These are phyloP conservation scores for Lasiodiplodia theobromae DNA, from an alignment of 2,329 filamentous ascomycete species.

Conservation along the genomic window DNA sequence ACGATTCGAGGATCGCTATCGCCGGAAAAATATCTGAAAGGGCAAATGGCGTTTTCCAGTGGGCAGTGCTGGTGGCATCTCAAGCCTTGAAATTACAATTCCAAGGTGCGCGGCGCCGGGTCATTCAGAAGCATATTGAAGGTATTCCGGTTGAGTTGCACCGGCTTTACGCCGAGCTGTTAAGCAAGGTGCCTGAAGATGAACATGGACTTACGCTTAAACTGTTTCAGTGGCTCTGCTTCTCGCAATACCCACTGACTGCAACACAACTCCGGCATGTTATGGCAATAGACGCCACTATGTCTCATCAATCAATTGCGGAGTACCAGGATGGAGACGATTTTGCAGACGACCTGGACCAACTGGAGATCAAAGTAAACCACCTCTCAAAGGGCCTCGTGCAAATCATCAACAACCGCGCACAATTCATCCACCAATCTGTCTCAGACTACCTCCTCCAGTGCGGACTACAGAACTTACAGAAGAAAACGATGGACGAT, in stretches of 20 bases:
- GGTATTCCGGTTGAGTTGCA: not conserved
- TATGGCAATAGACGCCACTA: not conserved
- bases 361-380: not conserved
- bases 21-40: not conserved
- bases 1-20: not conserved
- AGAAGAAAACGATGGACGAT: too few relatives aligned
- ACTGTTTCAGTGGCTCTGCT: not conserved
- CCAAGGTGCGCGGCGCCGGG: not conserved
- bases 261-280: not conserved
- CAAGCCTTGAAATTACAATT: not conserved
- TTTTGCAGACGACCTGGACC: not conserved
- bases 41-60: not conserved
- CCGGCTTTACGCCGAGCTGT: not conserved
- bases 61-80: not conserved
- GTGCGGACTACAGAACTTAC: not conserved
- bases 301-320: not conserved
- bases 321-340: not conserved
- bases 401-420: constrained; percentile 1
- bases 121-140: not conserved
- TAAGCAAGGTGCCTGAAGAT: not conserved
- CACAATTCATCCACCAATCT: not conserved
- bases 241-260: not conserved
- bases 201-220: not conserved
- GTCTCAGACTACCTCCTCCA: not conserved
- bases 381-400: not conserved